Conservation (phyloP, 2,329 filamentous ascomycete genomes). For the Colletotrichum australisinense region DNA sequence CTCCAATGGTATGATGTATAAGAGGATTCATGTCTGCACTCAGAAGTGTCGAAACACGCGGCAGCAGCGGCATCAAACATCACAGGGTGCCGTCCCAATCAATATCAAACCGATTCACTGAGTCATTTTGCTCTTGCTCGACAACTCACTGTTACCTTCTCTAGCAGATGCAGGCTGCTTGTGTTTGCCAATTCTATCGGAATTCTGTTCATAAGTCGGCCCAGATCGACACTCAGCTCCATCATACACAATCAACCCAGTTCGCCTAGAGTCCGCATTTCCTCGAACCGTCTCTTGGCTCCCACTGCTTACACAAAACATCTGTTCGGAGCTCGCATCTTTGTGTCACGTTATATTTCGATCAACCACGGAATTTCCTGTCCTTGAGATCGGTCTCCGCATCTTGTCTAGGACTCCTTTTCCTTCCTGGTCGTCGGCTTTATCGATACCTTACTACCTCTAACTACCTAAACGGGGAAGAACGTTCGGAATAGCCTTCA, state of each 20-base stretch:
- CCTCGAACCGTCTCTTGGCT: neutral
- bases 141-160: neutral
- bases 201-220: conserved; percentile 3
- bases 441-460: neutral
- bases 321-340: neutral
- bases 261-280: conserved; percentile 11
- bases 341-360: conserved; percentile 7
- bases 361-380: neutral
- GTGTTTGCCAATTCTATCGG: neutral
- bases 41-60: neutral
- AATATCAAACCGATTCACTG: neutral
- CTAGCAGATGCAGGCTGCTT: conserved; percentile 16
- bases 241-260: neutral
- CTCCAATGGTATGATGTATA: conserved; percentile 1
- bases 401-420: neutral
- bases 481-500: neutral
- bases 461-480: neutral
- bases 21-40: conserved; percentile 12
- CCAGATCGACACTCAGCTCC: neutral
- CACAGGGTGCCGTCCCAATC: neutral
- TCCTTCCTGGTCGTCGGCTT: neutral
- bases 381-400: neutral
- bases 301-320: neutral
- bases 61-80: neutral
- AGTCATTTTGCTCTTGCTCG: neutral